Conservation (phyloP, 1,284 basidiomycete species). For the Melampsora larici-populina region DNA sequence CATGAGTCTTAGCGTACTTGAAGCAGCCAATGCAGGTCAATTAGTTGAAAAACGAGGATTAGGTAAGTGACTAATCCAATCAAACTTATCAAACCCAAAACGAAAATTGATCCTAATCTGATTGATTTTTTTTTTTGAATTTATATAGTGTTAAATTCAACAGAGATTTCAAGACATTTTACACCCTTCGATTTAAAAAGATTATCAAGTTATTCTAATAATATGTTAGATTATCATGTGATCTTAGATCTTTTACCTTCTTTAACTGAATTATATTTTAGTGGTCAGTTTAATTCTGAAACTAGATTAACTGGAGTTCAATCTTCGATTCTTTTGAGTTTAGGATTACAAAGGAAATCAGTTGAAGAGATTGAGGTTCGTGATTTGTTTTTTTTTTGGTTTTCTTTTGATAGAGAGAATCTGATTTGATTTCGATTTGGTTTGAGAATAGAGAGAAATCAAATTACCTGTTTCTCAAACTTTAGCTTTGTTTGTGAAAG, state of each 20-base stretch:
- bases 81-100: not conserved
- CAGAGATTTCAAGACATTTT: constrained; percentile 70
- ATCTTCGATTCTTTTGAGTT: constrained; percentile 73
- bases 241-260: constrained; percentile 85
- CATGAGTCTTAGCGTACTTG: constrained; percentile 79
- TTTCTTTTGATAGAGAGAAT: not conserved
- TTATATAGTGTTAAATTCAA: constrained; percentile 50
- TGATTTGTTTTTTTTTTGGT: constrained; percentile 3
- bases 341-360: constrained; percentile 86
- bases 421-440: not conserved
- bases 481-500: constrained; percentile 86
- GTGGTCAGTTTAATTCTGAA: constrained; percentile 63
- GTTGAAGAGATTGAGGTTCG: constrained; percentile 74
- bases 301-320: constrained; percentile 75
- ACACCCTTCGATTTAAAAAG: constrained; percentile 95
- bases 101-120: not conserved
- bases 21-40: constrained; percentile 70
- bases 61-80: constrained; percentile 10
- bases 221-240: constrained; percentile 93
- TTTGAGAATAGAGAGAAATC: constrained; percentile 65
- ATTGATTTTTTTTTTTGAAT: not conserved
- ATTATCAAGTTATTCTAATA: constrained; percentile 90
- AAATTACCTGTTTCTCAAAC: constrained; percentile 79
- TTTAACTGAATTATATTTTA: constrained; percentile 78
- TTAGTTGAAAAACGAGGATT: constrained; percentile 31